phyloP scores from a whole-genome alignment of 164 flowering plant species.

The Santalum album region DNA sequence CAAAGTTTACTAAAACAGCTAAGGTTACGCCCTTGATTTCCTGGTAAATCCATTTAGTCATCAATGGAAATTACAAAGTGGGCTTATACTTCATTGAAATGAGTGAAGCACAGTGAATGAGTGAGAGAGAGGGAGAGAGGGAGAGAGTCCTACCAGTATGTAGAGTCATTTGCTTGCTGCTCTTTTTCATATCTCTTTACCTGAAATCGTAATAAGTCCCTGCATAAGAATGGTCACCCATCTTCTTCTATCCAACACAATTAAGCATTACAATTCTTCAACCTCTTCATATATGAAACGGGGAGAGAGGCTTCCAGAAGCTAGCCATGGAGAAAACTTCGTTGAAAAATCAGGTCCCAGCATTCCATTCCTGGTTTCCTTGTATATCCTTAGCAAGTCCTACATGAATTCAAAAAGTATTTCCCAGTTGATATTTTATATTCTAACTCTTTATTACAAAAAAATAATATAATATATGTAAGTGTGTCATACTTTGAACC shows the following conservation, averaged over 20 bases:
- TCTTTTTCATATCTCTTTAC: conserved; percentile 81
- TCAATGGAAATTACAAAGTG: too few species aligned
- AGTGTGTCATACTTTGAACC: too few species aligned
- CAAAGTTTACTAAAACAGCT: too few species aligned
- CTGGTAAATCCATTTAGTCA: neutral
- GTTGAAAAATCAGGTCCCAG: conserved; percentile 90
- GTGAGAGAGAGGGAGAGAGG: conserved; percentile 4
- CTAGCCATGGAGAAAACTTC: conserved; percentile 97
- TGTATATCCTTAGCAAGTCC: conserved; percentile 67
- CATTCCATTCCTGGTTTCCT: conserved; percentile 90
- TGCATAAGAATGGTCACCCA: neutral
- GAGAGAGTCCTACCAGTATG: conserved; percentile 60
- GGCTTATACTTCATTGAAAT: too few species aligned
- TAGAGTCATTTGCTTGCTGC: conserved; percentile 71
- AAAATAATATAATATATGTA: too few species aligned
- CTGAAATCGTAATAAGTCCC: conserved; percentile 22
- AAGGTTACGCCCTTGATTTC: too few species aligned
- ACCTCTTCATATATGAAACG: conserved; percentile 82
- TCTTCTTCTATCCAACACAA: neutral
- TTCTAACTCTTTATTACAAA: too few species aligned
- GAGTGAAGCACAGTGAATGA: neutral
- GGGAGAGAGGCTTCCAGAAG: conserved; percentile 80
- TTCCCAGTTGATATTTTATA: neutral
- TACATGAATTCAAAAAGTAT: conserved; percentile 7
- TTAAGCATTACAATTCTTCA: neutral